Base-by-base conservation (phyloP, 495 filamentous ascomycete species). In the Talaromyces proteolyticus region DNA sequence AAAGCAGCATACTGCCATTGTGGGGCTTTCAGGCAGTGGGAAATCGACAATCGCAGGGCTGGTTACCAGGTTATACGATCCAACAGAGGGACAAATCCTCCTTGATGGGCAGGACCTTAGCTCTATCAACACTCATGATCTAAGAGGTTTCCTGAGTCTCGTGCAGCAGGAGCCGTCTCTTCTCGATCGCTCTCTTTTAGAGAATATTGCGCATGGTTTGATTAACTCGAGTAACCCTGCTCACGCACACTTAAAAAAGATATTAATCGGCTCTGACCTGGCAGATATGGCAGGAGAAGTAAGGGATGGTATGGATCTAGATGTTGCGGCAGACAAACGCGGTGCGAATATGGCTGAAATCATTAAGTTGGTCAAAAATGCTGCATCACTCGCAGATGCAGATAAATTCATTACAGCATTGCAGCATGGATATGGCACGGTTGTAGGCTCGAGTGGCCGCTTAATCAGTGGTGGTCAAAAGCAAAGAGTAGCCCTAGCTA, bases 91-190 rank as follows among this genome's bases (percentile, higher is more conserved):
- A n/a, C 40, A 59, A 11, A 65, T 88, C 34, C 50, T 62, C 3
- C 64, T 88, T 5, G 79, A 80, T 42, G 78, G 73, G 7, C 64
- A 72, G 6, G 66, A 81, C 53, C 42, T 87, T 14, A 64, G 65
- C 0, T 69, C 76, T 4, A 47, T 86, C 47, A 85, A 87, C 21
- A 62, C 81, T 3, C 73, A 71, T 10, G 71, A 75, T 24, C 62
- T 86, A 47, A 64, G 85, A 42, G 70, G 74, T 26, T 73, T 73
- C 48, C 64, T 88, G 29, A 75, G 77, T 44, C 63, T 87, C 0
- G 86, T 89, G 6, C 76, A 85, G 52, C 84, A 90, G 58, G 82
- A 87, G 25, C 79, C 85, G 0, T 72, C 77, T 19, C 71, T 89
- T 1, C 73, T 88, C 21, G 70, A 80, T 34, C 74, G 81, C 2